A percentile compares a stretch with the other conserved stretches of the same genome.
phyloP scores from a whole-genome alignment of 148 eudicot species.

The Silene uniflora region DNA sequence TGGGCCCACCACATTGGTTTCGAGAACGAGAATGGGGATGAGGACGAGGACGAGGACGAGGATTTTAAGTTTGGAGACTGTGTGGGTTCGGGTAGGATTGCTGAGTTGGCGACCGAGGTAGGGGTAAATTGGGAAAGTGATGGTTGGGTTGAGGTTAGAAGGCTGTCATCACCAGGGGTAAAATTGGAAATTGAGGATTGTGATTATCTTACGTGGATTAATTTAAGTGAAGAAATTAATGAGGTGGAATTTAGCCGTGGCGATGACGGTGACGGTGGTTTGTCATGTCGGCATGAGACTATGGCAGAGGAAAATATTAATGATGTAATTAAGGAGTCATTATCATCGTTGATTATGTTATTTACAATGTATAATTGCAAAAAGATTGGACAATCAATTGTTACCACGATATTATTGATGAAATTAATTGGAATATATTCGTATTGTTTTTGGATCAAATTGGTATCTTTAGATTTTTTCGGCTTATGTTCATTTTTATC shows the following conservation, averaged over 20 bases:
- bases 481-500: too few species aligned
- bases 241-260: neutral
- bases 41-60: constrained; percentile 26
- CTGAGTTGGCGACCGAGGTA: constrained; percentile 33
- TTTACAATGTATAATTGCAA: constrained; percentile 14
- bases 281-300: constrained; percentile 4
- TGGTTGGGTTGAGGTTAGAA: constrained; percentile 6
- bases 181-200: neutral
- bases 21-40: constrained; percentile 29
- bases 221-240: neutral
- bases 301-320: neutral
- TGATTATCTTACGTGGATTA: constrained; percentile 17
- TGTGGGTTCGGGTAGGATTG: constrained; percentile 28
- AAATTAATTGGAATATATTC: constrained; percentile 4
- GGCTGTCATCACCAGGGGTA: neutral
- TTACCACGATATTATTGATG: neutral
- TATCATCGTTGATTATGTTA: neutral
- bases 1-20: constrained; percentile 32
- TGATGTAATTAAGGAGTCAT: neutral
- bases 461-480: neutral
- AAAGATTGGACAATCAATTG: neutral
- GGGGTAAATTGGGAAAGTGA: constrained; percentile 73
- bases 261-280: constrained; percentile 22
- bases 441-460: constrained; percentile 7
- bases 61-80: neutral